Conservation (phyloP, 1,284 basidiomycete species). For the Pisolithus thermaeus region DNA sequence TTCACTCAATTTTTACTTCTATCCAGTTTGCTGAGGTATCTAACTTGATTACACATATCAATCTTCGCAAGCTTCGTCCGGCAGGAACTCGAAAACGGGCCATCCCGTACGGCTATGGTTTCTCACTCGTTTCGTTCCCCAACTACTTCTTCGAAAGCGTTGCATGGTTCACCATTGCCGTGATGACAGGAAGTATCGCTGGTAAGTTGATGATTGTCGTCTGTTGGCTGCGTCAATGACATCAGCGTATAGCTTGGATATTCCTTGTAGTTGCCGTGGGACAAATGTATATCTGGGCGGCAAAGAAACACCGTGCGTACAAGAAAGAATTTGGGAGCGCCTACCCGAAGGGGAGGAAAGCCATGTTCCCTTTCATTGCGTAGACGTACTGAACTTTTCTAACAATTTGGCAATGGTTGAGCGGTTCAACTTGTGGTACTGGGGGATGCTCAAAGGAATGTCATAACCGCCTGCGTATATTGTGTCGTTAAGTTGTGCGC, state of each 20-base stretch:
- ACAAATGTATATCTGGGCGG: slow-evolving; percentile 87
- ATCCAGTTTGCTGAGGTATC: slow-evolving; percentile 79
- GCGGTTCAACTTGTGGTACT: too few species aligned
- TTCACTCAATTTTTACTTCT: neutral
- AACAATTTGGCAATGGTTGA: neutral
- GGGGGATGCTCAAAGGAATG: too few species aligned
- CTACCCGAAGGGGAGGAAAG: slow-evolving; percentile 73
- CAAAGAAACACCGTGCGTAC: slow-evolving; percentile 89
- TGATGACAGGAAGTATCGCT: slow-evolving; percentile 76
- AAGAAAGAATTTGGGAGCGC: slow-evolving; percentile 90
- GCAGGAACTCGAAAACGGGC: slow-evolving; percentile 75
- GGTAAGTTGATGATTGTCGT: slow-evolving; percentile 41
- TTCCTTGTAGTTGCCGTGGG: slow-evolving; percentile 66
- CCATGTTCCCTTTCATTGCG: slow-evolving; percentile 69
- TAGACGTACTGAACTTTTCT: neutral
- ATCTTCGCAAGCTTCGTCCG: slow-evolving; percentile 78
- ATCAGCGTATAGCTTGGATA: slow-evolving; percentile 46
- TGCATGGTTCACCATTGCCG: slow-evolving; percentile 69
- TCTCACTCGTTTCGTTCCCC: slow-evolving; percentile 81
- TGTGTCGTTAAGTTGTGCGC: too few species aligned
- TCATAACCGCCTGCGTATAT: neutral
- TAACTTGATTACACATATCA: slow-evolving; percentile 83
- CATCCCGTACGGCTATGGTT: slow-evolving; percentile 86
- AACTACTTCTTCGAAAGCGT: slow-evolving; percentile 95
- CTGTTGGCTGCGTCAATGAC: slow-evolving; percentile 4